A percentile compares a stretch with the other conserved stretches of the same genome.
Evolutionary conservation across 768 basidiomycete species (phyloP).

Genomic region (Mycena kentingensis): DNA sequence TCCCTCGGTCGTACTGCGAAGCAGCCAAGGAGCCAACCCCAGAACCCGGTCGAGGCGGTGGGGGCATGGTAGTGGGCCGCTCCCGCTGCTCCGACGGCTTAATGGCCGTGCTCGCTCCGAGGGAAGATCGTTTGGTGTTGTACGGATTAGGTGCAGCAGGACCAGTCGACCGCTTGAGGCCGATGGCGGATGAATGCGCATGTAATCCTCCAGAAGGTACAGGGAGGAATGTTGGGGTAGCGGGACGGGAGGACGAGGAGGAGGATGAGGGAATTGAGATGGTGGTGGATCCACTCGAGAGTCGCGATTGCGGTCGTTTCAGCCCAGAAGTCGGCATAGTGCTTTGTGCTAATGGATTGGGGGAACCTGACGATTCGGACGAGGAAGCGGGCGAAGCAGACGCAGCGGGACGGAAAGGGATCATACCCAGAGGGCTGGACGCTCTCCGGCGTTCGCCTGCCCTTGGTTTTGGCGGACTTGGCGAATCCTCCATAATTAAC

Average conservation of each 20-base stretch:
- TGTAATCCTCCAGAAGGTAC: slow-evolving; percentile 58
- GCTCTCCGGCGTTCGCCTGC: slow-evolving; percentile 59
- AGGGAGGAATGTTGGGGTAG: slow-evolving; percentile 79
- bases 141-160: slow-evolving; percentile 45
- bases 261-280: slow-evolving; percentile 64
- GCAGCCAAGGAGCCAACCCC: slow-evolving; percentile 32
- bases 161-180: slow-evolving; percentile 63
- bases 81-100: slow-evolving; percentile 35
- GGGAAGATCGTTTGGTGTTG: slow-evolving; percentile 58
- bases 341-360: slow-evolving; percentile 45
- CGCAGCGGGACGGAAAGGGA: slow-evolving; percentile 49
- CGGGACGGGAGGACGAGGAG: slow-evolving; percentile 55
- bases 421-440: slow-evolving; percentile 64
- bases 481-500: slow-evolving; percentile 86
- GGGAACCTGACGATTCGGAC: slow-evolving; percentile 34
- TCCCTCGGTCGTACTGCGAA: slow-evolving; percentile 36
- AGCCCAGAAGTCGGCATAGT: slow-evolving; percentile 44
- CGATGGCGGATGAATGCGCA: slow-evolving; percentile 40
- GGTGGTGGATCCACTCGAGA: slow-evolving; percentile 63
- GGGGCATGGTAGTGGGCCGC: slow-evolving; percentile 37
- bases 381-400: slow-evolving; percentile 51
- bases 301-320: slow-evolving; percentile 71
- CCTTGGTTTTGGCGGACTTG: slow-evolving; percentile 62
- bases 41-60: slow-evolving; percentile 31
- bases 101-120: slow-evolving; percentile 50